Base-by-base conservation (phyloP, 768 basidiomycete species). In the Calocybe gangraenosa region DNA sequence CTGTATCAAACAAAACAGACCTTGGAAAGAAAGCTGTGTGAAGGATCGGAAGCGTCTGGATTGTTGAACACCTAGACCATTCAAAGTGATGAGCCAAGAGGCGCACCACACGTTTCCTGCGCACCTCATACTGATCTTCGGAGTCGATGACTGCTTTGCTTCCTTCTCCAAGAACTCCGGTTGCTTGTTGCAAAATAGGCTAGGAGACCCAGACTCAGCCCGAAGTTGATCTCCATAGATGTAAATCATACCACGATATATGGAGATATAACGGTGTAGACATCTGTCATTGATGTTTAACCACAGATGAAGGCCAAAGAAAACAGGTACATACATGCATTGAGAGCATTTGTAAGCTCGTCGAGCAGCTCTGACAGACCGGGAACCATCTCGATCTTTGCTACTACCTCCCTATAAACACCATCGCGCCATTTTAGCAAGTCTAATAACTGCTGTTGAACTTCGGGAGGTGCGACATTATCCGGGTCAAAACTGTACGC, bases 21-120 rank as follows among this genome's bases (percentile, higher is more conserved):
- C 70, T 86, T 87, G 31, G 82, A 83, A 39, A 87, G 67, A 50
- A 84, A 64, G 61, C 81, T 84, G 61, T 87, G 85, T 1, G 84
- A 82, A 3, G 85, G 86, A 56, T 87, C 52, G 15, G 55, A 81
- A 8, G 84, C 82, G 50, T 75, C 60, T 4, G 78, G 74, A 54
- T 84, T 74, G 54, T 82, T 68, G 63, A 86, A 88, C 17, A 85
- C 82, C 76, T 79, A 67, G 18, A 85, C n/a, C n/a, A n/a, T n/a
- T n/a, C 28, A 19, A 14, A 18, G 2, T 13, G 17, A 18, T 37
- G 8, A 8, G n/a, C n/a, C n/a, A n/a, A n/a, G n/a, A n/a, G 40
- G 11, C 6, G n/a, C 3, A 23, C 25, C 30, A 4, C 7, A 3
- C 18, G 25, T 22, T 30, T 33, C 18, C 8, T 39, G 46, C 55